These are phyloP conservation scores for Fusarium chuoi DNA, from an alignment of 2,329 filamentous ascomycete species.

Conservation along the genomic window DNA sequence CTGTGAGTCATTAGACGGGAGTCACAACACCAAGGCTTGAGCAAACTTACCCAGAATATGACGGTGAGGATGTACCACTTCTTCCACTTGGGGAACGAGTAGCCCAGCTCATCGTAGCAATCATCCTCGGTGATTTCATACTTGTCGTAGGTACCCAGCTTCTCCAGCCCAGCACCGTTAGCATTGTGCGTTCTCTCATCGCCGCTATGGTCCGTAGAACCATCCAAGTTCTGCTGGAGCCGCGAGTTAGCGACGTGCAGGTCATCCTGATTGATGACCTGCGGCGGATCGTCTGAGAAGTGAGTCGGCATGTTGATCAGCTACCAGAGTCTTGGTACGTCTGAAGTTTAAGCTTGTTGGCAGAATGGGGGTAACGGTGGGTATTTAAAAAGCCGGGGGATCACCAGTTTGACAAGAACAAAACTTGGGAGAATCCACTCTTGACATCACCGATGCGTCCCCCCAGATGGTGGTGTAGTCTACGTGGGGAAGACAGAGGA, in stretches of 20 bases:
- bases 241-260: conserved; percentile 51
- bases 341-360: not conserved
- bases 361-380: not conserved
- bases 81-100: conserved; percentile 66
- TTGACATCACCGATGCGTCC: conserved; percentile 34
- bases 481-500: not conserved
- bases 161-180: conserved; percentile 45
- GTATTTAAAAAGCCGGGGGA: conserved; percentile 27
- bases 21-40: too few species aligned
- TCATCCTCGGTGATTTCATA: conserved; percentile 64
- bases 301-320: conserved; percentile 45
- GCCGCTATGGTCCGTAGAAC: conserved; percentile 27
- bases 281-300: conserved; percentile 51
- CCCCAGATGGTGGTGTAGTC: conserved; percentile 1
- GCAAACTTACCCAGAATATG: conserved; percentile 64
- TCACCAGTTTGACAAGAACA: not conserved
- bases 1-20: fast-evolving
- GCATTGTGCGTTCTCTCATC: conserved; percentile 49
- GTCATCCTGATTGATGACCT: conserved; percentile 51
- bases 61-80: conserved; percentile 80
- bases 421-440: conserved; percentile 15
- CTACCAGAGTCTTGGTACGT: not conserved
- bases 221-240: conserved; percentile 45
- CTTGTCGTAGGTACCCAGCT: conserved; percentile 53
- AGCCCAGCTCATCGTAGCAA: conserved; percentile 74